These are phyloP conservation scores for Agapanthus africanus DNA, from an alignment of 106 monocot genomes.

Conservation along the genomic window DNA sequence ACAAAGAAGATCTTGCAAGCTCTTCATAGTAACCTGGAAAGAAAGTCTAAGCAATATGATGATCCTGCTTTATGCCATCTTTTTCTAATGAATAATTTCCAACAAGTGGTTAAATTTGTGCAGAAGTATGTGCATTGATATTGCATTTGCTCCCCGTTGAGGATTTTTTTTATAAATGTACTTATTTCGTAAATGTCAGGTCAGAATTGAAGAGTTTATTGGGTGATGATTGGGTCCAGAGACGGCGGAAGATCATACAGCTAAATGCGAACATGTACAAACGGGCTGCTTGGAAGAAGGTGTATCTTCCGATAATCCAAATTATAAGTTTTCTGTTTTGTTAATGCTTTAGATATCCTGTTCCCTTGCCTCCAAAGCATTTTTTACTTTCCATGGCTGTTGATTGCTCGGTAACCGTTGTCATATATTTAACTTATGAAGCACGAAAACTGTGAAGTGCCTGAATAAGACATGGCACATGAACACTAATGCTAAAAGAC, in stretches of 20 bases:
- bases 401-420: background rate
- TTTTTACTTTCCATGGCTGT: background rate
- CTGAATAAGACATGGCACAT: no score
- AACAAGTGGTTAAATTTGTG: background rate
- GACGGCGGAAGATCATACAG: slow-evolving; percentile 42
- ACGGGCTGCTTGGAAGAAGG: slow-evolving; percentile 49
- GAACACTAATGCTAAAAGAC: no score
- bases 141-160: background rate
- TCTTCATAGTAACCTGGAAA: background rate
- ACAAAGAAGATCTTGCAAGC: background rate
- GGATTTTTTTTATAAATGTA: background rate
- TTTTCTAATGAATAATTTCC: slow-evolving; percentile 2
- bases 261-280: slow-evolving; percentile 50
- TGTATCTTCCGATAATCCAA: slow-evolving; percentile 4
- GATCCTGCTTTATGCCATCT: background rate
- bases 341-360: no score
- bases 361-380: background rate
- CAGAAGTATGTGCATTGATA: background rate
- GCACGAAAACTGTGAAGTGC: no score
- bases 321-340: no score
- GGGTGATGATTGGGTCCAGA: slow-evolving; percentile 52
- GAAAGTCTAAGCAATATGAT: background rate
- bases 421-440: background rate
- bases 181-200: slow-evolving; percentile 10
- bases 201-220: slow-evolving; percentile 44